A percentile compares a stretch with the other conserved stretches of the same genome.
phyloP scores from a whole-genome alignment of 2,329 filamentous ascomycete genomes.

The Myriangium duriaei region DNA sequence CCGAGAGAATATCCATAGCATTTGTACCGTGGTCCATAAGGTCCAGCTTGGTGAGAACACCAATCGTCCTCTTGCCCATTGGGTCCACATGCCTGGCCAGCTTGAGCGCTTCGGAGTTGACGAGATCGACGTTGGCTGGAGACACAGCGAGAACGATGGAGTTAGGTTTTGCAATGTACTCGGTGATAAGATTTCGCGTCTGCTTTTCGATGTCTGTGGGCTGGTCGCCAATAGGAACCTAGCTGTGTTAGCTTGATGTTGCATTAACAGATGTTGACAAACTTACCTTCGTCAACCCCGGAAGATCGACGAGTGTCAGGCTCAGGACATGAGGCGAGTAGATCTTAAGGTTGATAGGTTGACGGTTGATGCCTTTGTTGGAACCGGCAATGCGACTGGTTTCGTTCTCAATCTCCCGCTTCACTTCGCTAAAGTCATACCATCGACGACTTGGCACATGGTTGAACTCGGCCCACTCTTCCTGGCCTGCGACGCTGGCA shows the following conservation, averaged over 20 bases:
- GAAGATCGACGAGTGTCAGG: slow-evolving; percentile 88
- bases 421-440: slow-evolving; percentile 84
- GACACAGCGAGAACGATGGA: slow-evolving; percentile 95
- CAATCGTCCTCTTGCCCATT: slow-evolving; percentile 86
- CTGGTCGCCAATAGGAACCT: slow-evolving; percentile 95
- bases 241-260: slow-evolving; percentile 22
- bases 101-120: slow-evolving; percentile 96
- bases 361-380: slow-evolving; percentile 96
- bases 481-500: slow-evolving; percentile 53
- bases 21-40: slow-evolving; percentile 99
- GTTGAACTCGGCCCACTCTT: slow-evolving; percentile 90
- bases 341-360: slow-evolving; percentile 96
- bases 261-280: too few species aligned
- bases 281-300: slow-evolving; percentile 79
- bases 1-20: slow-evolving; percentile 92
- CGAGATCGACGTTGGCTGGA: slow-evolving; percentile 92
- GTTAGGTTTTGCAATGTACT: slow-evolving; percentile 98
- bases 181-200: slow-evolving; percentile 86
- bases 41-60: slow-evolving; percentile 92
- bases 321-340: slow-evolving; percentile 96
- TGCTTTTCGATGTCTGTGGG: slow-evolving; percentile 98
- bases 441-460: slow-evolving; percentile 83
- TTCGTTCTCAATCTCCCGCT: slow-evolving; percentile 93
- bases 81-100: slow-evolving; percentile 94
- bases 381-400: slow-evolving; percentile 86